These are phyloP conservation scores for Magnolia kwangsiensis DNA, from an alignment of 164 flowering plant species.

Conservation along the genomic window DNA sequence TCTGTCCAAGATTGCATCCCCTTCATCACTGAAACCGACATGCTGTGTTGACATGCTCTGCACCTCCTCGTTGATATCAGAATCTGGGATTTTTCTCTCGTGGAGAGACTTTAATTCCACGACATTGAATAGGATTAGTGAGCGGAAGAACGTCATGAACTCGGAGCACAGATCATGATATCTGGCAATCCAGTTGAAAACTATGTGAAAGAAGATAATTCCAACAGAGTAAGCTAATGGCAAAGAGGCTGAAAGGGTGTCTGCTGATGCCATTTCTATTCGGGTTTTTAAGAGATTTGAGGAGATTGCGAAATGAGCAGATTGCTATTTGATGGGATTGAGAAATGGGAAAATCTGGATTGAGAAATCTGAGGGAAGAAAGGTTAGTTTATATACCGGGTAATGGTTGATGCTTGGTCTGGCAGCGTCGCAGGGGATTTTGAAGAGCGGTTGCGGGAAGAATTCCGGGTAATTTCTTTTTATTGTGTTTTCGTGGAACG, in stretches of 20 bases:
- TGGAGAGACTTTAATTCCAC: background rate
- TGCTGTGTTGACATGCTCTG: background rate
- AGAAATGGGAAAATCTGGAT: background rate
- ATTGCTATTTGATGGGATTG: background rate
- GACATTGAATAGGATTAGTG: background rate
- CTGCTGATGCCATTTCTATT: background rate
- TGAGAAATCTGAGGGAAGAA: too few relatives aligned
- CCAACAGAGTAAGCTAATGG: background rate
- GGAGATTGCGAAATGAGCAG: background rate
- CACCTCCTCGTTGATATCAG: background rate
- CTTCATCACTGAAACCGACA: background rate
- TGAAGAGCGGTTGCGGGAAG: too few relatives aligned
- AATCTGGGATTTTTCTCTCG: background rate
- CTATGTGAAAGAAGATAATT: background rate
- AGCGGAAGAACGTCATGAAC: slow-evolving; percentile 10
- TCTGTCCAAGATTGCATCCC: slow-evolving; percentile 18
- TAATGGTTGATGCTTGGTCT: too few relatives aligned
- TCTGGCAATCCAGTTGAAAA: slow-evolving; percentile 9
- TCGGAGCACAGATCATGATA: slow-evolving; percentile 13
- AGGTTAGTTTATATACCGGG: too few relatives aligned
- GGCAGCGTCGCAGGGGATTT: too few relatives aligned
- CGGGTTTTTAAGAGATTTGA: background rate
- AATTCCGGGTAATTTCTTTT: too few relatives aligned
- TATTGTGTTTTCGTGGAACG: too few relatives aligned
- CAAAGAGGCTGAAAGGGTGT: background rate